Conservation (phyloP, 306 rosid genomes). For the Quercus glauca region DNA sequence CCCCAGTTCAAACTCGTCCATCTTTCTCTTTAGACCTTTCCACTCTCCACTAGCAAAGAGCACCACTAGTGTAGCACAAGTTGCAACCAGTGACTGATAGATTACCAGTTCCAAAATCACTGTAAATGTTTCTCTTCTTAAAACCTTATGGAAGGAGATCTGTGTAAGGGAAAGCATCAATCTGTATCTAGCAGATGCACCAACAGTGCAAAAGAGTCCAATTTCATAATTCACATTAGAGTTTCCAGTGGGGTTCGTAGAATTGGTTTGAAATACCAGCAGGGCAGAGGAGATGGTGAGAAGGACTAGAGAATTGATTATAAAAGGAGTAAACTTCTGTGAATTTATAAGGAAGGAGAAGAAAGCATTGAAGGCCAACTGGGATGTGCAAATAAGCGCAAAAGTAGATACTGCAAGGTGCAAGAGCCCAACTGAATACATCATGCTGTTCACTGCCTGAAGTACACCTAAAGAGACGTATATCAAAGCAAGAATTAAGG, state of each 20-base stretch:
- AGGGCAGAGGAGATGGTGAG: slow-evolving; percentile 50
- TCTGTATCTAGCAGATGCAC: slow-evolving; percentile 38
- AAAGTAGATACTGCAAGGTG: slow-evolving; percentile 55
- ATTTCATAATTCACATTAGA: slow-evolving; percentile 25
- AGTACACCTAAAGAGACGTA: slow-evolving; percentile 16
- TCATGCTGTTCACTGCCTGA: slow-evolving; percentile 27
- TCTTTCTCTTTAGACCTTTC: slow-evolving; percentile 29
- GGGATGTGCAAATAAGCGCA: slow-evolving; percentile 46
- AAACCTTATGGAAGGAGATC: slow-evolving; percentile 29
- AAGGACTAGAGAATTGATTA: slow-evolving; percentile 47
- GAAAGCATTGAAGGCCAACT: slow-evolving; percentile 51
- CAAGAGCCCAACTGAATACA: slow-evolving; percentile 39
- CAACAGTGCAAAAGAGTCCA: slow-evolving; percentile 45
- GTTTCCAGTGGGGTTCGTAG: neutral
- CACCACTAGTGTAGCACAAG: slow-evolving; percentile 23
- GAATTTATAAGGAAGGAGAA: slow-evolving; percentile 58
- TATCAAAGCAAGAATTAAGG: neutral
- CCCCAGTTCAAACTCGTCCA: slow-evolving; percentile 34
- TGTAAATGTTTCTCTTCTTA: slow-evolving; percentile 38
- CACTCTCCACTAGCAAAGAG: slow-evolving; percentile 52
- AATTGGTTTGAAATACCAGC: slow-evolving; percentile 24
- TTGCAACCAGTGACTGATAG: slow-evolving; percentile 17
- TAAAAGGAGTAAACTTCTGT: slow-evolving; percentile 49
- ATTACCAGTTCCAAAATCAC: slow-evolving; percentile 32
- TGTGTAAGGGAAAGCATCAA: slow-evolving; percentile 33